These are phyloP conservation scores for Aspergillus hiratsukae DNA, from an alignment of 2,329 filamentous ascomycete genomes.

Conservation along the genomic window DNA sequence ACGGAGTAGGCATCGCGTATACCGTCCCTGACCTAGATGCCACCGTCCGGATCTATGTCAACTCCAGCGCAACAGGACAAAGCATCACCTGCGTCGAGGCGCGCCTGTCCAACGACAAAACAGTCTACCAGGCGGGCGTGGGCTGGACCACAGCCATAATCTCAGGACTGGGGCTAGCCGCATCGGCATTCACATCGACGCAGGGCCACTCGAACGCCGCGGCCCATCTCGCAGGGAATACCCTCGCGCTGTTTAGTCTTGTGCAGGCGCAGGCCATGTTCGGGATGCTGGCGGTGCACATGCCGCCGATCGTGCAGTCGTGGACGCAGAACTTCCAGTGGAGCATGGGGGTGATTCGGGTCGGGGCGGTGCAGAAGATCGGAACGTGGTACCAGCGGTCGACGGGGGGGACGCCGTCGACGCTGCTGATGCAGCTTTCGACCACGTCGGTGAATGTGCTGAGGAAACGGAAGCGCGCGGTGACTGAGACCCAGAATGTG, in stretches of 20 bases:
- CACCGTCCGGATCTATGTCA: constrained; percentile 75
- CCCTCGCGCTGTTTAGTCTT: constrained; percentile 83
- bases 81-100: constrained; percentile 83
- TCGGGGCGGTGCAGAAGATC: constrained; percentile 79
- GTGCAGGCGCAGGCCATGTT: constrained; percentile 92
- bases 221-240: constrained; percentile 86
- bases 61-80: constrained; percentile 57
- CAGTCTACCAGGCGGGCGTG: constrained; percentile 79
- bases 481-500: constrained; percentile 37
- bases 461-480: constrained; percentile 48
- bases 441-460: constrained; percentile 76
- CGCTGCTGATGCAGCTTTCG: constrained; percentile 66
- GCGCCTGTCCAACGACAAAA: constrained; percentile 82
- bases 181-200: constrained; percentile 82
- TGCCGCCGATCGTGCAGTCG: constrained; percentile 80
- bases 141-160: constrained; percentile 87
- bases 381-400: constrained; percentile 94
- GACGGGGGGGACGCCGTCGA: constrained; percentile 78
- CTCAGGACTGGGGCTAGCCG: constrained; percentile 73
- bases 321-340: constrained; percentile 98
- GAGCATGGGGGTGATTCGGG: constrained; percentile 89
- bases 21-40: constrained; percentile 87
- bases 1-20: constrained; percentile 65
- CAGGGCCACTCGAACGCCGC: constrained; percentile 89
- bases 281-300: constrained; percentile 73